phyloP scores from a whole-genome alignment of 257 asterid species.

The Nicotiana obtusifolia region DNA sequence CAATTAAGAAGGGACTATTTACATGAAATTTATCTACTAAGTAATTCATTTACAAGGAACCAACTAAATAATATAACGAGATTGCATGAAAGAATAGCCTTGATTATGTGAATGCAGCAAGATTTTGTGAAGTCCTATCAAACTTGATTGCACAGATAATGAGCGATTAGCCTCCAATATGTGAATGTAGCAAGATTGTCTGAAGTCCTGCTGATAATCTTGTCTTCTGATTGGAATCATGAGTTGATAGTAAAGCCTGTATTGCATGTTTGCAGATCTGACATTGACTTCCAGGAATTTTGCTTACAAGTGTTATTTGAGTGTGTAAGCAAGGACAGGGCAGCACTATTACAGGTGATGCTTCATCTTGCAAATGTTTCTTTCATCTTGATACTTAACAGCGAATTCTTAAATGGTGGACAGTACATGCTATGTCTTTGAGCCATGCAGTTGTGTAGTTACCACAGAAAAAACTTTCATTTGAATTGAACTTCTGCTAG shows the following conservation, averaged over 20 bases:
- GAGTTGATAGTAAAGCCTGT: neutral
- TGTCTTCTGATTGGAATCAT: neutral
- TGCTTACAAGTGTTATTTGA: conserved; percentile 90
- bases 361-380: neutral
- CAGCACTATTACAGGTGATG: conserved; percentile 80
- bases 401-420: neutral
- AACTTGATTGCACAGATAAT: neutral
- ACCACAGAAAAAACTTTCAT: neutral
- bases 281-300: conserved; percentile 75
- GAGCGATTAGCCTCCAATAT: neutral
- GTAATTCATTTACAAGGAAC: neutral
- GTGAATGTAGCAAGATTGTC: neutral
- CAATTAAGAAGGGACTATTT: neutral
- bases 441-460: neutral
- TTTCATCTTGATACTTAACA: neutral
- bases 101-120: neutral
- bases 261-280: conserved; percentile 48
- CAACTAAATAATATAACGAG: neutral
- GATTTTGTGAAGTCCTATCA: neutral
- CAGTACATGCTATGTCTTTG: conserved; percentile 1
- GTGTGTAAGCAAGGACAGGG: conserved; percentile 98
- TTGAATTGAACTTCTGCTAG: neutral
- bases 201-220: neutral
- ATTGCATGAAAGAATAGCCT: neutral
- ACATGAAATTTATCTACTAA: neutral